Base-by-base conservation (phyloP, 768 basidiomycete genomes). In the Trametes coccinea region DNA sequence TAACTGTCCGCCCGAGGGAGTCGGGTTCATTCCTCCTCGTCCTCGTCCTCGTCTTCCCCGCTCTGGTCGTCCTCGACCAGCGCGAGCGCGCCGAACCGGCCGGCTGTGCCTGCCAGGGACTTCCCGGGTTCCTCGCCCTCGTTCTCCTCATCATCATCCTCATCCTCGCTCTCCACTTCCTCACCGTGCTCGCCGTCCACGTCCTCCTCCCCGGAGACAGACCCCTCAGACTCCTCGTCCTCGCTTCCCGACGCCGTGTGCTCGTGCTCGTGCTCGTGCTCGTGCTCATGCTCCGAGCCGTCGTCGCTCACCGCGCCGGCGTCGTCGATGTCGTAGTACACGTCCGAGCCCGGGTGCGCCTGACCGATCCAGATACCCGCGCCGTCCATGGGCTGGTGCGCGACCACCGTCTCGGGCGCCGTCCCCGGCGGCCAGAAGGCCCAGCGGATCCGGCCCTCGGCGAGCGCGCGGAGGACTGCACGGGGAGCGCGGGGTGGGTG, bases 401-500 rank as follows among this genome's bases (percentile, higher is more conserved):
- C 60, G 8, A 72, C 71, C 41, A 71, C 53, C 13, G 73, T 68
- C 4, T 71, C 77, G 59, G 52, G 49, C 27, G 62, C 66, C 34
- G 69, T 70, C 1, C 71, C 81, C 11, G 89, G 87, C 7, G 93
- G 93, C 85, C 88, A 90, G 74, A 95, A 95, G 33, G 84, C 89
- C 94, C 94, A 97, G 22, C 78, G 77, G 47, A 96, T 78, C 62
- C 79, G 81, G 22, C 89, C 91, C 73, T 97, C 94, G 0, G 93
- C 90, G 29, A 95, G 76, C n/a, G 83, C 74, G 48, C 93, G 84
- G 63, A 97, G 78, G 59, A 95, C 93, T 95, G 58, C 9, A 9
- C 45, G 27, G 4, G n/a, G 34, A 27, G 5, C 16, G 39, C 7
- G 39, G 8, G 39, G 39, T 39, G 8, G 39, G 39, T 39, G 39